A percentile compares a stretch with the other conserved stretches of the same genome.
phyloP scores from a whole-genome alignment of 768 basidiomycete genomes.

The Trametes meyenii region DNA sequence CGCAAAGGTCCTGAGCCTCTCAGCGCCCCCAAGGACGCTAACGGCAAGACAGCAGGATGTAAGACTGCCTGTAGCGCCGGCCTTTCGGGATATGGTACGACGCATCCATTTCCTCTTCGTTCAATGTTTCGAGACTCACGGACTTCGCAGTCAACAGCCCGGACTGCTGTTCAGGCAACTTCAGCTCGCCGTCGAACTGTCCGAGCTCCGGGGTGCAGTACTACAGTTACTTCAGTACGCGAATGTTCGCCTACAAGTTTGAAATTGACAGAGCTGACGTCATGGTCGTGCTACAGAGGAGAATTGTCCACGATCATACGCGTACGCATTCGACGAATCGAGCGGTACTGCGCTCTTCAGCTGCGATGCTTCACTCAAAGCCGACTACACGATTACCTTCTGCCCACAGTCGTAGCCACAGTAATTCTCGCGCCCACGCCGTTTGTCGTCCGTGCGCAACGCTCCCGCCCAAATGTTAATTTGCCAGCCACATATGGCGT shows the following conservation, averaged over 20 bases:
- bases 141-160: conserved; percentile 47
- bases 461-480: no score
- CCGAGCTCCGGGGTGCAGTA: conserved; percentile 47
- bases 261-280: neutral
- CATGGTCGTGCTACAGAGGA: conserved; percentile 32
- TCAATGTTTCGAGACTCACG: neutral
- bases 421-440: no score
- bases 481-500: no score
- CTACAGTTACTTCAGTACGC: conserved; percentile 52
- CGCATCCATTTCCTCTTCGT: neutral
- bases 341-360: conserved; percentile 48
- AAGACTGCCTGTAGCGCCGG: conserved; percentile 46
- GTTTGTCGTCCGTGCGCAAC: no score
- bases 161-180: conserved; percentile 64
- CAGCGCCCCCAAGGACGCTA: conserved; percentile 34
- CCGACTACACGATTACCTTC: conserved; percentile 50
- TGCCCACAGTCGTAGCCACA: conserved; percentile 35
- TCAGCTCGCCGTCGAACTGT: conserved; percentile 55
- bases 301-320: conserved; percentile 49
- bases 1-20: conserved; percentile 32
- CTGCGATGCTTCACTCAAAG: conserved; percentile 37
- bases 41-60: conserved; percentile 45
- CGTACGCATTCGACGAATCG: conserved; percentile 54
- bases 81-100: conserved; percentile 39
- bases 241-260: neutral